Percentiles rank a stretch among this genome's conserved stretches.
Evolutionary conservation across 805 yeast species (phyloP).

Genomic region (Candida pseudoglaebosa): DNA sequence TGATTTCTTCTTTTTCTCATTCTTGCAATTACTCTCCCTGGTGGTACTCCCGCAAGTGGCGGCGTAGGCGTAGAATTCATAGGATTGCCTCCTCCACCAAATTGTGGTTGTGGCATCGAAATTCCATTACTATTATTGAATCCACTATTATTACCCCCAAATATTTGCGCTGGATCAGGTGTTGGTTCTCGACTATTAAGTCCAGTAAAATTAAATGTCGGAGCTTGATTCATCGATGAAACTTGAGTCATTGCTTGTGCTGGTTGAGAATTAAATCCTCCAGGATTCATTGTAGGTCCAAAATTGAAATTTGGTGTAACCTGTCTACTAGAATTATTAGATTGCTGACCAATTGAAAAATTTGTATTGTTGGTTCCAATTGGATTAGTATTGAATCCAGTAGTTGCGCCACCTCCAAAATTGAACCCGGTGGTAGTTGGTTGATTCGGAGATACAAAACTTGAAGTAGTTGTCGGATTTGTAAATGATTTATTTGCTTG

Average conservation of each 20-base stretch:
- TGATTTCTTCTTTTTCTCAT: slow-evolving; percentile 30
- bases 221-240: slow-evolving; percentile 1
- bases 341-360: slow-evolving; percentile 1
- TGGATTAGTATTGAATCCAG: too few species aligned
- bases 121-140: slow-evolving; percentile 1
- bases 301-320: slow-evolving; percentile 1
- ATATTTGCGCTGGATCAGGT: slow-evolving; percentile 29
- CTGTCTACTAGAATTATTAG: slow-evolving; percentile 1
- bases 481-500: slow-evolving; percentile 3
- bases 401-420: slow-evolving; percentile 6
- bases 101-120: slow-evolving; percentile 6
- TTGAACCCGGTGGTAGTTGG: slow-evolving; percentile 8
- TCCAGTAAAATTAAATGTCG: slow-evolving; percentile 15
- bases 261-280: too few species aligned
- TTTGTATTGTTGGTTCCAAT: slow-evolving; percentile 1
- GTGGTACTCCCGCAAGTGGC: slow-evolving; percentile 12
- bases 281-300: slow-evolving; percentile 4
- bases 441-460: not conserved
- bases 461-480: not conserved
- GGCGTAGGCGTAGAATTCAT: slow-evolving; percentile 13
- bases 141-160: slow-evolving; percentile 10
- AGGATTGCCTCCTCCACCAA: slow-evolving; percentile 6
- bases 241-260: slow-evolving; percentile 1
- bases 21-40: slow-evolving; percentile 28
- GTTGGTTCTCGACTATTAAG: slow-evolving; percentile 18